phyloP scores from a whole-genome alignment of 768 basidiomycete genomes.

The Crucibulum laeve region DNA sequence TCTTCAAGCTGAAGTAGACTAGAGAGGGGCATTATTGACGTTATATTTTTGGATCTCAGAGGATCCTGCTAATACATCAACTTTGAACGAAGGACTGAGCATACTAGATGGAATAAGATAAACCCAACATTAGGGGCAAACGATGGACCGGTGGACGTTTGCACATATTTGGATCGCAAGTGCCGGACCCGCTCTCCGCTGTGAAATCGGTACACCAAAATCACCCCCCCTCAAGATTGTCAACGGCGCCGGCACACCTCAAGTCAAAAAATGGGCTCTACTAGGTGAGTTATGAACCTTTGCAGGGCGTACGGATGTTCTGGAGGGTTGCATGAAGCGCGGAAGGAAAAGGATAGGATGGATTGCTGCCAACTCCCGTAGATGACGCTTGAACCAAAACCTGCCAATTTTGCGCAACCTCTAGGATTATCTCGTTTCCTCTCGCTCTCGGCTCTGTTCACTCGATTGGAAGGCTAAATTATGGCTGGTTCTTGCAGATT shows the following conservation, averaged over 20 bases:
- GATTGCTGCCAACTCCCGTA: slow-evolving; percentile 24
- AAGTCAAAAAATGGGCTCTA: slow-evolving; percentile 71
- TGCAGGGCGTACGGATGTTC: slow-evolving; percentile 14
- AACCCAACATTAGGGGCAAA: not conserved
- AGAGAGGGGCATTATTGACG: no score
- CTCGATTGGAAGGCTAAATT: not conserved
- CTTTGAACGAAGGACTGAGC: no score
- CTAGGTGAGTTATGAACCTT: slow-evolving; percentile 54
- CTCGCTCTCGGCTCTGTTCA: not conserved
- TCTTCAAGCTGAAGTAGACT: no score
- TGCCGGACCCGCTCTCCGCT: slow-evolving; percentile 13
- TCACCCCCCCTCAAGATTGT: slow-evolving; percentile 34
- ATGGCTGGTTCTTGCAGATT: slow-evolving; percentile 58
- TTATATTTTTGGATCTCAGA: no score
- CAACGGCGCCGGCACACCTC: slow-evolving; percentile 42
- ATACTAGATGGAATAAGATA: no score
- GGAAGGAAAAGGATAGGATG: slow-evolving; percentile 43
- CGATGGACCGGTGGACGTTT: slow-evolving; percentile 13
- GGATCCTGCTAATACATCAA: no score
- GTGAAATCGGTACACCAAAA: slow-evolving; percentile 21
- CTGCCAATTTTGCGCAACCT: slow-evolving; percentile 4
- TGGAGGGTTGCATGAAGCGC: slow-evolving; percentile 6
- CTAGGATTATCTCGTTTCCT: not conserved
- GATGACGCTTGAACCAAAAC: slow-evolving; percentile 13
- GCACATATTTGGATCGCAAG: slow-evolving; percentile 26